A percentile compares a stretch with the other conserved stretches of the same genome.
Conservation (phyloP, 1,284 basidiomycete species). For the Ceratobasidium theobromae region DNA sequence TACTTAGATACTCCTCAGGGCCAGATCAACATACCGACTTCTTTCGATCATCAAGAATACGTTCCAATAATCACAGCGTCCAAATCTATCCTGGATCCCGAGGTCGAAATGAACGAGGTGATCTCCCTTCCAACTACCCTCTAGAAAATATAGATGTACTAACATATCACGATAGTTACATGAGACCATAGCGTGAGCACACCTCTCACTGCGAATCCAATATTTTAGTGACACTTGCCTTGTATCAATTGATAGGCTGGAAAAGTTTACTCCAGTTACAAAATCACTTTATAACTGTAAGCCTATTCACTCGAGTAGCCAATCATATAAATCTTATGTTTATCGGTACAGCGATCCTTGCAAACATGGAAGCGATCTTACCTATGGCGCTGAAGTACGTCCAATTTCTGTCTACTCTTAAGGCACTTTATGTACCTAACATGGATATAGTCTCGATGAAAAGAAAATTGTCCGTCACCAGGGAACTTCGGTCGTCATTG, state of each 20-base stretch:
- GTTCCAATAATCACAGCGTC: not conserved
- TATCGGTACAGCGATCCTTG: not conserved
- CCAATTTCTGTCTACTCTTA: not conserved
- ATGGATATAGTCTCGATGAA: slow-evolving; percentile 9
- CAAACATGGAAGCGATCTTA: slow-evolving; percentile 21
- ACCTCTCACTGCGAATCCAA: too few relatives aligned
- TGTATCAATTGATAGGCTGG: not conserved
- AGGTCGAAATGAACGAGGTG: slow-evolving; percentile 1
- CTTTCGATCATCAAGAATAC: slow-evolving; percentile 7
- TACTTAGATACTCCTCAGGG: not conserved
- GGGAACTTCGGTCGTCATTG: slow-evolving; percentile 22
- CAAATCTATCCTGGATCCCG: not conserved
- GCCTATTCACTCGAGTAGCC: not conserved
- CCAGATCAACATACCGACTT: not conserved
- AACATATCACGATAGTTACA: too few relatives aligned
- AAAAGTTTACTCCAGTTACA: slow-evolving; percentile 21
- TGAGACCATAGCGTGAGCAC: not conserved
- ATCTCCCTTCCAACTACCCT: too few relatives aligned
- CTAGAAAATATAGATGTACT: too few relatives aligned
- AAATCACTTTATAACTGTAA: slow-evolving; percentile 26
- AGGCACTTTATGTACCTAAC: not conserved
- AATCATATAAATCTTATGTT: not conserved
- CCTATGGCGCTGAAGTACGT: slow-evolving; percentile 18
- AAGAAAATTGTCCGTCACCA: slow-evolving; percentile 9
- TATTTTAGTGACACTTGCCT: too few relatives aligned